A percentile compares a stretch with the other conserved stretches of the same genome.
Evolutionary conservation across 2,329 filamentous ascomycete genomes (phyloP).

Genomic region (Raffaelea ambrosiae): DNA sequence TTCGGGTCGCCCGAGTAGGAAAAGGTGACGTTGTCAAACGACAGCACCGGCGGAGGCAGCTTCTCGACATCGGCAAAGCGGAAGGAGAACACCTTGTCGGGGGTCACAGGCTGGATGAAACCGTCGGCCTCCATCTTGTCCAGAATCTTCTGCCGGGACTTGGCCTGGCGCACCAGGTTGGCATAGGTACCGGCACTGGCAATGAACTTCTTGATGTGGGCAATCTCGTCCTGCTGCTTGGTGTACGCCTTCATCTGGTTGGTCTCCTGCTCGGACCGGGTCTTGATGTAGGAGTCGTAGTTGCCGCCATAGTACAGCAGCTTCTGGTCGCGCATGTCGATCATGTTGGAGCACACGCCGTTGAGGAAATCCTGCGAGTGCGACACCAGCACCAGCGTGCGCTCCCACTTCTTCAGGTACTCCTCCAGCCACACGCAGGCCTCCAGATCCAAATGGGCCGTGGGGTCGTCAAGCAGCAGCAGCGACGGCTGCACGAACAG

Average conservation of each 20-base stretch:
- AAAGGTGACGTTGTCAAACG: conserved; percentile 96
- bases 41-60: conserved; percentile 92
- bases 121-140: conserved; percentile 99
- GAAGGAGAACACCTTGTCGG: conserved; percentile 91
- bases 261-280: conserved; percentile 82
- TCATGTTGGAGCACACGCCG: conserved; percentile 96
- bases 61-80: conserved; percentile 98
- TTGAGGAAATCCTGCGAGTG: conserved; percentile 99
- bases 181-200: conserved; percentile 98
- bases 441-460: conserved; percentile 97
- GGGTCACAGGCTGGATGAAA: conserved; percentile 83
- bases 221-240: conserved; percentile 98
- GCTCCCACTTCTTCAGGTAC: conserved; percentile 99
- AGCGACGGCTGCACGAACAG: conserved; percentile 97
- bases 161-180: conserved; percentile 97
- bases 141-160: conserved; percentile 98
- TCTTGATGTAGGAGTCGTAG: conserved; percentile 97
- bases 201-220: conserved; percentile 99
- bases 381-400: conserved; percentile 90
- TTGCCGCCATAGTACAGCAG: conserved; percentile 99
- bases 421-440: conserved; percentile 99
- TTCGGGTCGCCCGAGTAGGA: conserved; percentile 85
- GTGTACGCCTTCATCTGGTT: conserved; percentile 99
- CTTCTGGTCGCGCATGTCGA: conserved; percentile 87
- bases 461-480: conserved; percentile 93